Percentiles rank a stretch among this genome's conserved stretches.
Conservation (phyloP, 1,139 yeast genomes). For the Kodamaea arcana region DNA sequence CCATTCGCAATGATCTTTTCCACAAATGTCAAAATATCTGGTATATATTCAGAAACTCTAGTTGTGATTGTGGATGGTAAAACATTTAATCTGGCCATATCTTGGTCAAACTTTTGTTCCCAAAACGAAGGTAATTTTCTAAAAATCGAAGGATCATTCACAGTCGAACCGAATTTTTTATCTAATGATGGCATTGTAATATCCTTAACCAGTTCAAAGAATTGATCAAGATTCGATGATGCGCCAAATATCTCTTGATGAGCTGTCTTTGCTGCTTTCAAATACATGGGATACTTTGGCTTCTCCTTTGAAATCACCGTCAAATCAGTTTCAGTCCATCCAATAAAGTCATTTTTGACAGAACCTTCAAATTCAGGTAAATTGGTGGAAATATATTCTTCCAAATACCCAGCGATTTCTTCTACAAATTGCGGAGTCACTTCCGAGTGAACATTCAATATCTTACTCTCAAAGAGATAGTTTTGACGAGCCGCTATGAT, state of each 20-base stretch:
- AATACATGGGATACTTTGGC: conserved; percentile 86
- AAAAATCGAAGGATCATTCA: conserved; percentile 82
- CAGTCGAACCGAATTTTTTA: conserved; percentile 62
- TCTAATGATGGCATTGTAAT: conserved; percentile 75
- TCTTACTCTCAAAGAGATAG: conserved; percentile 63
- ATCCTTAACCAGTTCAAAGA: conserved; percentile 56
- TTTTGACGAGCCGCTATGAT: conserved; percentile 91
- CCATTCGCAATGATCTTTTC: conserved; percentile 71
- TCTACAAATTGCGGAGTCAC: conserved; percentile 35
- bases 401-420: conserved; percentile 42
- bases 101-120: conserved; percentile 81
- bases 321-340: conserved; percentile 52
- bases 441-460: conserved; percentile 27
- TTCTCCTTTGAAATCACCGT: conserved; percentile 47
- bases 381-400: conserved; percentile 52
- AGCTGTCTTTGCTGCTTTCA: conserved; percentile 61
- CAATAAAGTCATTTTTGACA: conserved; percentile 34
- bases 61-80: conserved; percentile 82
- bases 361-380: conserved; percentile 42
- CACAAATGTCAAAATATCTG: conserved; percentile 82
- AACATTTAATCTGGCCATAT: conserved; percentile 82
- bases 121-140: conserved; percentile 80
- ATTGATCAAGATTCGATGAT: conserved; percentile 15
- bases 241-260: conserved; percentile 31
- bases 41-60: conserved; percentile 94